Base-by-base conservation (phyloP, 495 filamentous ascomycete genomes). In the Lichenothelia convexa region DNA sequence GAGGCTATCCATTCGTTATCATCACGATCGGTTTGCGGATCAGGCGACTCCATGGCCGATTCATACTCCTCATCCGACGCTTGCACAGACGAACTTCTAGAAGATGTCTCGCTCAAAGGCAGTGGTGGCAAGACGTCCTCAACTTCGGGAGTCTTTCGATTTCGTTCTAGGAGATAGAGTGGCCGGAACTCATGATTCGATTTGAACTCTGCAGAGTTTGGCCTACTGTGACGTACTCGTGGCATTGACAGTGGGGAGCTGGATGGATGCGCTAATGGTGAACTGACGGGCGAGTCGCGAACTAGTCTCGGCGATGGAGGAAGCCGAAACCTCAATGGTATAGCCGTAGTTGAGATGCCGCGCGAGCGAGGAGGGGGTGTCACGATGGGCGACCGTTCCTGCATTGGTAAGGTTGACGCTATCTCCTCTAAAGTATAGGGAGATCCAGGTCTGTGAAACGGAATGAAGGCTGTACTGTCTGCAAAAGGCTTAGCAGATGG, bases 141-240 rank as follows among this genome's bases (percentile, higher is more conserved):
- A 15, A 51, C 40, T 20, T 60, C 56, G 12, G 41, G 44, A 2
- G 47, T 39, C 22, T 57, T 53, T 6, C 53, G 49, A 34, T 60
- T 60, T 8, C 51, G 45, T 35, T 63, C 59, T 7, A 61, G 44
- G 12, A 63, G 51, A 39, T 60, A 61, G 16, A 63, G 31, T 4
- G 59, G 59, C 17, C 55, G 39, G 35, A 54, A 51, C 19, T 56
- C 56, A 5, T 42, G 42, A 12, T 21, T 29, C 29, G 29, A 7
- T 18, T 39, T 45, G 45, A 53, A 53, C 41, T 59, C 55, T 5
- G 38, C 45, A 3, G 56, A 59, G n/a, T 36, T 26, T 6, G 44
- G 18, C 17, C 50, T 45, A 33, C 40, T 37, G 33, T 52, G 48
- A 9, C 38, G 33, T 9, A 36, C 12, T 7, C 41, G 30, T 16